Evolutionary conservation across 257 asterid genomes (phyloP).

Genomic region (Paulownia fortunei): DNA sequence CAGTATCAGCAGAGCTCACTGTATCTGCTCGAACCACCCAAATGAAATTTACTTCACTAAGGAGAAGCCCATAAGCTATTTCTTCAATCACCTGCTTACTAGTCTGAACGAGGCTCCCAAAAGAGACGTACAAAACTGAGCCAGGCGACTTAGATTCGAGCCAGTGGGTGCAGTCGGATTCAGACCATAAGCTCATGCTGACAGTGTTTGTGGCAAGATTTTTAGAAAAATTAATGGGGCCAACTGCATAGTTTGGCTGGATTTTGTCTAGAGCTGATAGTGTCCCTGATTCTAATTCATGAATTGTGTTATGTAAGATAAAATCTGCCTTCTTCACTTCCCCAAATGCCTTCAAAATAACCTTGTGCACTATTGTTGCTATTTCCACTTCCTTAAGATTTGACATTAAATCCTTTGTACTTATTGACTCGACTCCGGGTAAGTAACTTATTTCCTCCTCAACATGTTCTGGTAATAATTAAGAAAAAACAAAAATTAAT

Average conservation of each 20-base stretch:
- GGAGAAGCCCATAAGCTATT: constrained; percentile 56
- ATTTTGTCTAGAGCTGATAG: constrained; percentile 47
- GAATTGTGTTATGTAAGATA: constrained; percentile 63
- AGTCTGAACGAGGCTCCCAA: constrained; percentile 56
- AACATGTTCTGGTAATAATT: constrained; percentile 33
- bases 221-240: constrained; percentile 47
- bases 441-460: constrained; percentile 56
- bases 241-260: constrained; percentile 59
- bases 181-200: constrained; percentile 48
- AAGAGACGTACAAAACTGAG: constrained; percentile 66
- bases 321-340: constrained; percentile 56
- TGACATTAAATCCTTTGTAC: constrained; percentile 54
- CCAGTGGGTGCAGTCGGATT: constrained; percentile 59
- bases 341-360: constrained; percentile 34
- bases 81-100: constrained; percentile 42
- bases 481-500: neutral
- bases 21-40: constrained; percentile 65
- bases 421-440: constrained; percentile 64
- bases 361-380: constrained; percentile 13
- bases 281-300: constrained; percentile 55
- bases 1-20: constrained; percentile 21
- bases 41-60: constrained; percentile 59
- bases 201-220: neutral
- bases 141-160: constrained; percentile 50
- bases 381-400: constrained; percentile 32